These are phyloP conservation scores for Phytophthora cactorum DNA, from an alignment of 352 stramenopile species.

Conservation along the genomic window DNA sequence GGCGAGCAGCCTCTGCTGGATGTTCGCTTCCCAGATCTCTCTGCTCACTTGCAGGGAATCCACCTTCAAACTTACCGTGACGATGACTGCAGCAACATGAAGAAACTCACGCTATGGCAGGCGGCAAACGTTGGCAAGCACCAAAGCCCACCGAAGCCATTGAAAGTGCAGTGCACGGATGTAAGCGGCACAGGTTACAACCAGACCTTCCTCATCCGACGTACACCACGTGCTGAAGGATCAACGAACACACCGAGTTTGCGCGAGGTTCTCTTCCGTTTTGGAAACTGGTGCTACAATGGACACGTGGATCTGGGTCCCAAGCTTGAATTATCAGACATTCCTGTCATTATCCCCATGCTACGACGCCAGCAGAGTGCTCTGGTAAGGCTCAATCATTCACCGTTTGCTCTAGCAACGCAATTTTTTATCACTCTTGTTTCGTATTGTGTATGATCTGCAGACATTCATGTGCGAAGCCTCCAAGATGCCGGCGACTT, in stretches of 20 bases:
- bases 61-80: conserved; percentile 86
- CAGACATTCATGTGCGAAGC: conserved; percentile 94
- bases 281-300: conserved; percentile 96
- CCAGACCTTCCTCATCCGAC: conserved; percentile 86
- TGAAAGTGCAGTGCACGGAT: conserved; percentile 86
- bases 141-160: conserved; percentile 73
- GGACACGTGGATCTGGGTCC: conserved; percentile 91
- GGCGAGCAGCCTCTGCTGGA: conserved; percentile 94
- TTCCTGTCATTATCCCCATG: conserved; percentile 95
- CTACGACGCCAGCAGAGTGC: conserved; percentile 93
- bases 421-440: not conserved
- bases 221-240: conserved; percentile 50
- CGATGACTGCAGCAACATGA: conserved; percentile 85
- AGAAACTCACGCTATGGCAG: conserved; percentile 95
- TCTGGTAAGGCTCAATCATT: conserved; percentile 52
- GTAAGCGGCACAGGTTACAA: conserved; percentile 84
- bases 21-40: conserved; percentile 94
- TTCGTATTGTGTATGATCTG: conserved; percentile 1
- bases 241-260: conserved; percentile 51
- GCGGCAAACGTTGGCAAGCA: conserved; percentile 55
- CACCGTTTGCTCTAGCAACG: not conserved
- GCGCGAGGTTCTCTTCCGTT: conserved; percentile 94
- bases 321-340: conserved; percentile 89
- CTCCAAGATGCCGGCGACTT: conserved; percentile 88
- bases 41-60: conserved; percentile 87